Conservation (phyloP, 1,139 yeast species). For the Hemisphaericaspora subhashii region DNA sequence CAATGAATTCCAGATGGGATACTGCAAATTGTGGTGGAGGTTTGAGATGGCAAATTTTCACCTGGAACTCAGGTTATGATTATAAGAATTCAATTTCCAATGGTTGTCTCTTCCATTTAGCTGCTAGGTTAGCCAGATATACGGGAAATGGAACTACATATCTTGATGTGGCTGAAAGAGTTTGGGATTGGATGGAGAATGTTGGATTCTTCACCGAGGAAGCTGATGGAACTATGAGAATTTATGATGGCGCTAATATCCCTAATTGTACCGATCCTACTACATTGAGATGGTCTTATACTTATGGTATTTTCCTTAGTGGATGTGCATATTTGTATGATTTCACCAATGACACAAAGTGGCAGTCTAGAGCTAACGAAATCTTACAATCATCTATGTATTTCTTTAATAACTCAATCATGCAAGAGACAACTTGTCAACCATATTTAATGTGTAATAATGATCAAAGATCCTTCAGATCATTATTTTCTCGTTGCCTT, state of each 20-base stretch:
- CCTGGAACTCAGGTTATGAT: conserved; percentile 73
- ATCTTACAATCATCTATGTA: conserved; percentile 52
- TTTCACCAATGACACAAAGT: conserved; percentile 54
- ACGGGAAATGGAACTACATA: conserved; percentile 57
- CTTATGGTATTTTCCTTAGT: conserved; percentile 70
- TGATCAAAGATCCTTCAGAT: conserved; percentile 79
- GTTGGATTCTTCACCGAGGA: conserved; percentile 46
- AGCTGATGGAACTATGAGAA: conserved; percentile 39
- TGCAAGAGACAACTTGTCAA: conserved; percentile 70
- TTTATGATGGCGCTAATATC: conserved; percentile 74
- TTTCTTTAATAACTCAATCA: conserved; percentile 48
- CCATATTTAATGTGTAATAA: conserved; percentile 54
- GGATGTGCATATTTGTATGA: conserved; percentile 76
- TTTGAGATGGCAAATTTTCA: conserved; percentile 81
- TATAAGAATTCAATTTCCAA: conserved; percentile 80
- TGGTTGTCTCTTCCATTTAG: conserved; percentile 74
- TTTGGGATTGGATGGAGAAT: conserved; percentile 69
- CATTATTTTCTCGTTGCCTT: conserved; percentile 65
- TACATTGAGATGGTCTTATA: conserved; percentile 69
- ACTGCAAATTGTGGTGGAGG: conserved; percentile 66
- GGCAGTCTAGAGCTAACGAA: conserved; percentile 55
- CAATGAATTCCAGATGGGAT: conserved; percentile 81
- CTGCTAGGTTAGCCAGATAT: conserved; percentile 75
- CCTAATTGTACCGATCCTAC: conserved; percentile 58
- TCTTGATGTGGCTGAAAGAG: conserved; percentile 60